These are phyloP conservation scores for Penicillium sclerotigenum DNA, from an alignment of 2,329 filamentous ascomycete genomes.

Conservation along the genomic window DNA sequence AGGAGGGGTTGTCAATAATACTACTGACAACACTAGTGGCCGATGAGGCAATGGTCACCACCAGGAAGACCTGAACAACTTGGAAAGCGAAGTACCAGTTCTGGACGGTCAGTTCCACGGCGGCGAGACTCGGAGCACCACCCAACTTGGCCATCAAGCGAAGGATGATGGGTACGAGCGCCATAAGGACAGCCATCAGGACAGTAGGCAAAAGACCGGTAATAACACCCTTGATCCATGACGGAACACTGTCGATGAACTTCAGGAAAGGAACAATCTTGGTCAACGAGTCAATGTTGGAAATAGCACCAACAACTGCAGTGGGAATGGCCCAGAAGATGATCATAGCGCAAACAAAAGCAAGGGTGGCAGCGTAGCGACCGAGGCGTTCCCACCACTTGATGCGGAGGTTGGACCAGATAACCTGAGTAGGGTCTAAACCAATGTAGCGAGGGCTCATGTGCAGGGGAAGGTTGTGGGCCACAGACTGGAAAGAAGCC, in stretches of 20 bases:
- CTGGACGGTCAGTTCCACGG: conserved; percentile 84
- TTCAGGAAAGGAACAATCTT: conserved; percentile 63
- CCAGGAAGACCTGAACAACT: conserved; percentile 85
- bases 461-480: conserved; percentile 81
- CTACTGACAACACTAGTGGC: conserved; percentile 66
- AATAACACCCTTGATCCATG: conserved; percentile 72
- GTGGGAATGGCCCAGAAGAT: conserved; percentile 82
- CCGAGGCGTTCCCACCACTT: conserved; percentile 82
- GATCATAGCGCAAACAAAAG: conserved; percentile 72
- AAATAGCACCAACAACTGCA: conserved; percentile 77
- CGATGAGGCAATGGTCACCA: conserved; percentile 77
- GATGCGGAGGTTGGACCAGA: conserved; percentile 82
- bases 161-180: conserved; percentile 77
- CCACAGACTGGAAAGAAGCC: conserved; percentile 77
- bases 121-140: conserved; percentile 74
- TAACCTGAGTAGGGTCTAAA: conserved; percentile 72
- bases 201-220: conserved; percentile 80
- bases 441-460: conserved; percentile 86
- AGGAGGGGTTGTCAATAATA: conserved; percentile 61
- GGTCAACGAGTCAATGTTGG: conserved; percentile 72
- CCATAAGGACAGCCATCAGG: conserved; percentile 77
- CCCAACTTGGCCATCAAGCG: conserved; percentile 71
- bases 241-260: conserved; percentile 72
- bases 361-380: conserved; percentile 65
- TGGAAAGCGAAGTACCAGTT: conserved; percentile 74